Base-by-base conservation (phyloP, 352 stramenopile genomes). In the Globisporangium yorkense region DNA sequence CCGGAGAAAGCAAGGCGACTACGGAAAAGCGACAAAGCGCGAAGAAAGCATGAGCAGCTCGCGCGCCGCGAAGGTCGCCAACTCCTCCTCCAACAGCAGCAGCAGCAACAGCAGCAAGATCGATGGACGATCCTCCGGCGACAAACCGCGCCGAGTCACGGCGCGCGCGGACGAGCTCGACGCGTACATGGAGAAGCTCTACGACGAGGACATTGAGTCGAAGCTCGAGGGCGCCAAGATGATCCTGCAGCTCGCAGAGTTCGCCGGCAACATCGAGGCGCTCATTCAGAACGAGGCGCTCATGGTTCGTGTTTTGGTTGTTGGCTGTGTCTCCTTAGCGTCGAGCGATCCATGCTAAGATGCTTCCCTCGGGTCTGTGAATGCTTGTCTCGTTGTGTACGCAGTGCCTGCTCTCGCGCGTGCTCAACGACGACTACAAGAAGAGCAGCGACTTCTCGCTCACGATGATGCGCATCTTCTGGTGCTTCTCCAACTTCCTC, bases 361-460 rank as follows among this genome's bases (percentile, higher is more conserved):
- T 2, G 31, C 31, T 35, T 35, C 4, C 8, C 31, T 35, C 31
- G 31, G 31, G 8, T 9, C 31, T 35, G 8, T 35, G 31, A 35
- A 35, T 8, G 31, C 4, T 7, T 40, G 4, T 40, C 35, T 40
- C 35, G 9, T 20, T 24, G 6, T 65, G 20, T 13, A 5, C 27
- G 56, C 50, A 90, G 84, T 80, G 88, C 54, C 79, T 97, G 10
- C 70, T 99, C 7, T 97, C 89, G 45, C 84, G 96, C 18, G 87
- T 98, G 18, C 73, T 98, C 33, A 94, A 94, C 51, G 96, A 98
- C 67, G 94, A 98, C 56, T 97, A 96, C 77, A 96, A 96, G 68
- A 97, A 97, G 67, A 96, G 76, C 54, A 93, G 92, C 56, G 94
- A 98, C 68, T 91, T 98, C 51, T 88, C 86, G 33, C 91, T 98